Evolutionary conservation across 2,329 filamentous ascomycete genomes (phyloP).

Genomic region (Sporothrix euskadiensis): DNA sequence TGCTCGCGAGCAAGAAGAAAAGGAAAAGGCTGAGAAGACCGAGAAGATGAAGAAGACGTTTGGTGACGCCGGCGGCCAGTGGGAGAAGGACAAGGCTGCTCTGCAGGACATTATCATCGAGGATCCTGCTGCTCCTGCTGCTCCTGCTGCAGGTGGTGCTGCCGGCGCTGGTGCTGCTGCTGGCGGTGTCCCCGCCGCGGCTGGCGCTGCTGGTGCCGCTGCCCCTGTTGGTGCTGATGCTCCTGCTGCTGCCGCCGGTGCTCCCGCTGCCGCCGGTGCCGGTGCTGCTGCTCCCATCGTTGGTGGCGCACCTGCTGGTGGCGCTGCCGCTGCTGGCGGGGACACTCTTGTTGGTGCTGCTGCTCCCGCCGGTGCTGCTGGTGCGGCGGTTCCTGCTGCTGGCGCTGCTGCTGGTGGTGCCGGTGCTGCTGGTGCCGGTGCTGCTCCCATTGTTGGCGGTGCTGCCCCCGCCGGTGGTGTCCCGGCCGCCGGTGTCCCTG

Average conservation of each 20-base stretch:
- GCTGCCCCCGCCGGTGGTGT: constrained; percentile 13
- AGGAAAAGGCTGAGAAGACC: constrained; percentile 67
- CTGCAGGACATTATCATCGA: constrained; percentile 68
- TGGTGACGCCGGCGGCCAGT: constrained; percentile 72
- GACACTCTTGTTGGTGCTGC: constrained; percentile 32
- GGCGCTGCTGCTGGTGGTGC: constrained; percentile 10
- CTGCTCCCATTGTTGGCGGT: constrained; percentile 6
- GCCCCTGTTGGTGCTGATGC: background rate
- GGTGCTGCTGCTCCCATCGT: constrained; percentile 21
- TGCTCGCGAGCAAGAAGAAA: constrained; percentile 76
- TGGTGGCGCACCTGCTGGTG: constrained; percentile 3
- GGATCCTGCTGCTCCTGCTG: constrained; percentile 43
- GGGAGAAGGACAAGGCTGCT: constrained; percentile 85
- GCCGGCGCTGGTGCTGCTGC: background rate
- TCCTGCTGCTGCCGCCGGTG: constrained; percentile 32
- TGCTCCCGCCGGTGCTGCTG: background rate
- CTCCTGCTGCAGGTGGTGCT: background rate
- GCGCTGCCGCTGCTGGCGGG: constrained; percentile 31
- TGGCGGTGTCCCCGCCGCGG: constrained; percentile 15
- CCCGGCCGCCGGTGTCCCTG: constrained; percentile 5
- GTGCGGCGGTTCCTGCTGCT: background rate
- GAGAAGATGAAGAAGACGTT: constrained; percentile 82
- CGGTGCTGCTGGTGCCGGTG: no score
- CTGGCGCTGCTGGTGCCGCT: constrained; percentile 9
- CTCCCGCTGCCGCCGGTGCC: background rate